Conservation (phyloP, 2,329 filamentous ascomycete genomes). For the Alternaria gansuensis region DNA sequence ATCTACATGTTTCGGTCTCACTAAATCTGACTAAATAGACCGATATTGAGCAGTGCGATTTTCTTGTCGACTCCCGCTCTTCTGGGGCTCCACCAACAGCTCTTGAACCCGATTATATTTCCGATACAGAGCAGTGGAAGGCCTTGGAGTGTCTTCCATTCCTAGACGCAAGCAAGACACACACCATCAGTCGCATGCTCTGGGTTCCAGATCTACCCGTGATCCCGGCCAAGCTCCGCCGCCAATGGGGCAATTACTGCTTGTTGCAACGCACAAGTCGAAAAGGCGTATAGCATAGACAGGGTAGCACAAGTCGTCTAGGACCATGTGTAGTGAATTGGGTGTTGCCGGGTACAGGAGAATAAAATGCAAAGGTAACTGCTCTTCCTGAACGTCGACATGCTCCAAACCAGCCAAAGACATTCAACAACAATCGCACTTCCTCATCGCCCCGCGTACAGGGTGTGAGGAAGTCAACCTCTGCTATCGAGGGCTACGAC, state of each 20-base stretch:
- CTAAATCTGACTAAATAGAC: constrained; percentile 56
- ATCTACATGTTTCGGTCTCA: not conserved
- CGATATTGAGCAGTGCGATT: constrained; percentile 77
- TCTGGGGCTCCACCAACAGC: constrained; percentile 66
- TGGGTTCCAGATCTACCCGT: constrained; percentile 80
- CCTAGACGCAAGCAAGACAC: constrained; percentile 79
- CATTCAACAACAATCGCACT: not conserved
- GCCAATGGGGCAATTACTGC: constrained; percentile 90
- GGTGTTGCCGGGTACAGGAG: not conserved
- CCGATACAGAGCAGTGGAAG: constrained; percentile 80
- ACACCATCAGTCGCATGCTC: constrained; percentile 75
- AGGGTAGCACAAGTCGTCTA: no score
- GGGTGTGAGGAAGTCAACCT: not conserved
- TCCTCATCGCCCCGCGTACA: not conserved
- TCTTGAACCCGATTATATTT: constrained; percentile 81
- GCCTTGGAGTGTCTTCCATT: constrained; percentile 78
- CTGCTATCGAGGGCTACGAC: constrained; percentile 6
- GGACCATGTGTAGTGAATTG: not conserved
- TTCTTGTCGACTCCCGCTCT: constrained; percentile 88
- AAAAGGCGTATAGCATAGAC: not conserved
- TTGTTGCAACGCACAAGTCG: constrained; percentile 67
- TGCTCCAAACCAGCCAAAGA: not conserved
- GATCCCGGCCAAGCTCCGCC: constrained; percentile 72
- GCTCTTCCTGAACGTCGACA: not conserved
- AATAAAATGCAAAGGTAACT: not conserved